These are phyloP conservation scores for Rhodotorula mucilaginosa DNA, from an alignment of 1,284 basidiomycete species.

Conservation along the genomic window DNA sequence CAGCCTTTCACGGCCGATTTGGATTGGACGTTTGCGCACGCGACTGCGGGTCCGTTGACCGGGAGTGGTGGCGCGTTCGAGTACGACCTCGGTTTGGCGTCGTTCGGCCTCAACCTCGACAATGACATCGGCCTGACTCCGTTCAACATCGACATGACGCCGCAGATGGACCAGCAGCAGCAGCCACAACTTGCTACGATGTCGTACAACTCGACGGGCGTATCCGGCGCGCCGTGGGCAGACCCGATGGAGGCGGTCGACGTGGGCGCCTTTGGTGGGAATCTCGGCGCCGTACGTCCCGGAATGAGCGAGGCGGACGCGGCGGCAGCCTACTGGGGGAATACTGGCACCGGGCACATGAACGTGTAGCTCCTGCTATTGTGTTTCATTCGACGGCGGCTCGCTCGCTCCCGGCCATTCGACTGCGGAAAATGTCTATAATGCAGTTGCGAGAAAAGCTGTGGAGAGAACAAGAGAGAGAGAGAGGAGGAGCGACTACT, in stretches of 20 bases:
- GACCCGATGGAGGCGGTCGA: neutral
- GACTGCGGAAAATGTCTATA: neutral
- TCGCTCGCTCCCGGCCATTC: neutral
- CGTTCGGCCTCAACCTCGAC: neutral
- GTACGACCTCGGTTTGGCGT: neutral
- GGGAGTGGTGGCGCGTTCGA: conserved; percentile 1
- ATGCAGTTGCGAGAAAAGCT: neutral
- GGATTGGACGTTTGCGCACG: neutral
- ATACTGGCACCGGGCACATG: neutral
- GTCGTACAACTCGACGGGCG: neutral
- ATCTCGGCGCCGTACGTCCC: neutral
- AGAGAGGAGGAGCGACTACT: neutral
- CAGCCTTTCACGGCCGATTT: neutral
- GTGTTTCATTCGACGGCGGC: neutral
- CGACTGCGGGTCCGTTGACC: neutral
- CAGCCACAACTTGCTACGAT: neutral
- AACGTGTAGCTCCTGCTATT: neutral
- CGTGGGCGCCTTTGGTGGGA: neutral
- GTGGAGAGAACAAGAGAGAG: neutral
- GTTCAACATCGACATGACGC: neutral
- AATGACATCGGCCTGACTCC: conserved; percentile 1
- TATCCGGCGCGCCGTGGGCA: neutral
- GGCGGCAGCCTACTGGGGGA: conserved; percentile 10
- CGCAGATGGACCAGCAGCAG: neutral
- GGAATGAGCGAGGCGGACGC: conserved; percentile 9